These are phyloP conservation scores for Aureoboletus auriporus DNA, from an alignment of 768 basidiomycete genomes.

Conservation along the genomic window DNA sequence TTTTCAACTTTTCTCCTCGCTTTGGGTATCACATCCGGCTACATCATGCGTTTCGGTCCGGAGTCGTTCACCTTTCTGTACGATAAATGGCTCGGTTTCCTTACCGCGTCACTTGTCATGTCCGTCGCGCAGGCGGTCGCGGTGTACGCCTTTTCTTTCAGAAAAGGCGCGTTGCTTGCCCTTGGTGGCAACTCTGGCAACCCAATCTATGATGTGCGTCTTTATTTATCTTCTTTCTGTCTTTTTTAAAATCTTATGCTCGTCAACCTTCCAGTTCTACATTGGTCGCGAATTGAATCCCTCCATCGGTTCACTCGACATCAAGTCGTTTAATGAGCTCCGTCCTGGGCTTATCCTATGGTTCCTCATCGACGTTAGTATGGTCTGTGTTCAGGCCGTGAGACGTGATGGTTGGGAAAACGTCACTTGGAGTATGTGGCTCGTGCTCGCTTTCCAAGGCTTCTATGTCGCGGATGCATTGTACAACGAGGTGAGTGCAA, in stretches of 20 bases:
- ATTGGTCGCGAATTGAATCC: constrained; percentile 97
- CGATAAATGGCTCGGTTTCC: constrained; percentile 86
- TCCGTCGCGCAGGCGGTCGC: constrained; percentile 67
- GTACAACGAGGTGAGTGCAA: constrained; percentile 79
- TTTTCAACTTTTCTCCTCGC: constrained; percentile 84
- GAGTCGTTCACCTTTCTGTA: constrained; percentile 85
- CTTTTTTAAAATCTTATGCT: background rate
- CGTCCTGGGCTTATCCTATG: constrained; percentile 77
- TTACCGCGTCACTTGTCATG: constrained; percentile 80
- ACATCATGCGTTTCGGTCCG: constrained; percentile 71
- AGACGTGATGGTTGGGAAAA: constrained; percentile 61
- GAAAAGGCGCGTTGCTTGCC: constrained; percentile 68
- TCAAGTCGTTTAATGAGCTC: constrained; percentile 55
- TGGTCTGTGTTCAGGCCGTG: constrained; percentile 86
- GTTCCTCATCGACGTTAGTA: constrained; percentile 84
- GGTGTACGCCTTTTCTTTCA: constrained; percentile 72
- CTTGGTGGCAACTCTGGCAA: constrained; percentile 91
- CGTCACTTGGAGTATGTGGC: constrained; percentile 88
- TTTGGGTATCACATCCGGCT: constrained; percentile 66
- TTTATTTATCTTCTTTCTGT: background rate
- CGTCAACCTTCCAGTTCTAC: constrained; percentile 58
- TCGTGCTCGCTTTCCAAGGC: constrained; percentile 80
- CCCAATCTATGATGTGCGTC: constrained; percentile 82
- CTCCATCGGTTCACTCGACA: constrained; percentile 67
- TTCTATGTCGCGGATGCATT: constrained; percentile 85